A percentile compares a stretch with the other conserved stretches of the same genome.
These are phyloP conservation scores for Monilinia polystroma DNA, from an alignment of 2,329 filamentous ascomycete species.

Conservation along the genomic window DNA sequence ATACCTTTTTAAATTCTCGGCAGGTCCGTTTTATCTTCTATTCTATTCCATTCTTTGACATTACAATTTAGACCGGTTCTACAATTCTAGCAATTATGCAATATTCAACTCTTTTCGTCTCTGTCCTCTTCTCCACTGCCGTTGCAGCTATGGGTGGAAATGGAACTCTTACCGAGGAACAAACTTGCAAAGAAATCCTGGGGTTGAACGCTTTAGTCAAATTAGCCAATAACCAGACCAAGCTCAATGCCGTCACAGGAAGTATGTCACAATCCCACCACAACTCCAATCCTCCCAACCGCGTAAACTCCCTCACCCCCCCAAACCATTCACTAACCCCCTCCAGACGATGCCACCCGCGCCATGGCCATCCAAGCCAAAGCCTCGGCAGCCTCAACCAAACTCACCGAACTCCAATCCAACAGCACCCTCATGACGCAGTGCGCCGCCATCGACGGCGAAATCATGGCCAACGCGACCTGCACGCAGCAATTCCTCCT, in stretches of 20 bases:
- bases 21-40: slow-evolving; percentile 20
- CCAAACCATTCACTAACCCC: background rate
- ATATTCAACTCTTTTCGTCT: slow-evolving; percentile 32
- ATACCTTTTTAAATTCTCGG: slow-evolving; percentile 5
- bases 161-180: slow-evolving; percentile 37
- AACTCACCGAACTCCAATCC: slow-evolving; percentile 39
- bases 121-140: slow-evolving; percentile 31
- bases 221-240: slow-evolving; percentile 43
- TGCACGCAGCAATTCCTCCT: slow-evolving; percentile 27
- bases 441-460: slow-evolving; percentile 41
- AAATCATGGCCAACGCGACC: slow-evolving; percentile 19
- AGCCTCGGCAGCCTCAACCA: slow-evolving; percentile 38
- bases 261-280: slow-evolving; percentile 20
- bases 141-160: slow-evolving; percentile 39
- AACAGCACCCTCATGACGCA: slow-evolving; percentile 43
- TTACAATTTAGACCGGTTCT: background rate
- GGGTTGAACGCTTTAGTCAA: slow-evolving; percentile 38
- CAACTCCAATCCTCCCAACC: too few relatives aligned
- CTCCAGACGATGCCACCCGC: slow-evolving; percentile 41
- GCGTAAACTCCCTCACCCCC: too few relatives aligned
- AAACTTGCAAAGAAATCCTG: slow-evolving; percentile 41
- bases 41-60: background rate
- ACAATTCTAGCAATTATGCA: slow-evolving; percentile 27
- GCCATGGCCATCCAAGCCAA: slow-evolving; percentile 43
- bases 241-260: slow-evolving; percentile 40